Base-by-base conservation (phyloP, 305 asterid species). In the Rubia peregrina region DNA sequence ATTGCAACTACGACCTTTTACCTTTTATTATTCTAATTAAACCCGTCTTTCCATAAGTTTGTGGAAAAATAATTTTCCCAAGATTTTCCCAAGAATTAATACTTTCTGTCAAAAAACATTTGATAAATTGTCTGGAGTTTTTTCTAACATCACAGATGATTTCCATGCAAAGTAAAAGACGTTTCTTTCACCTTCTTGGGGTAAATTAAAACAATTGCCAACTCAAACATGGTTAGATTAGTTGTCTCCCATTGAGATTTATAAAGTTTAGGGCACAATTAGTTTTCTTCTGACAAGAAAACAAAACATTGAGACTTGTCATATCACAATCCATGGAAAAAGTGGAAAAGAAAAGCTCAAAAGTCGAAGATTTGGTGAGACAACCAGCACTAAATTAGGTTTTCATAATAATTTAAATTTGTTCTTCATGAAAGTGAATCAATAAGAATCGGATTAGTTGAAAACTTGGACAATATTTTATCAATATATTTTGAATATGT, bases 351-450 rank as follows among this genome's bases (percentile, higher is more conserved):
- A 11, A 24, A 36, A 36, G 64, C 36, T 51, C 17, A 53, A n/a
- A 68, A 53, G 51, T 10, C 38, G 21, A 19, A 55, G 7, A 36
- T 53, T 67, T 36, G 12, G 51, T 19, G 49, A 68, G 51, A 14
- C 65, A 69, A 69, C 36, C n/a, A 68, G 13, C 9, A 33, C 16
- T 41, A 38, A 64, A 68, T 30, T 1, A 68, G 36, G 14, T 21
- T 21, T 57, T 21, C 9, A 68, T 40, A 21, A 1, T 1, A 26
- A 19, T 19, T 9, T 8, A 42, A 0, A 10, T 36, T 33, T 36
- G 5, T 36, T 30, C 41, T 51, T 21, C 63, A 71, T 61, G 69
- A 71, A 63, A 38, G 67, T 65, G 71, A 65, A 49, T 66, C 9
- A 30, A 26, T 48, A 51, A 9, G 24, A 19, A 65, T 41, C 9